phyloP scores from a whole-genome alignment of 2,329 filamentous ascomycete species.

The Alternaria alternata region DNA sequence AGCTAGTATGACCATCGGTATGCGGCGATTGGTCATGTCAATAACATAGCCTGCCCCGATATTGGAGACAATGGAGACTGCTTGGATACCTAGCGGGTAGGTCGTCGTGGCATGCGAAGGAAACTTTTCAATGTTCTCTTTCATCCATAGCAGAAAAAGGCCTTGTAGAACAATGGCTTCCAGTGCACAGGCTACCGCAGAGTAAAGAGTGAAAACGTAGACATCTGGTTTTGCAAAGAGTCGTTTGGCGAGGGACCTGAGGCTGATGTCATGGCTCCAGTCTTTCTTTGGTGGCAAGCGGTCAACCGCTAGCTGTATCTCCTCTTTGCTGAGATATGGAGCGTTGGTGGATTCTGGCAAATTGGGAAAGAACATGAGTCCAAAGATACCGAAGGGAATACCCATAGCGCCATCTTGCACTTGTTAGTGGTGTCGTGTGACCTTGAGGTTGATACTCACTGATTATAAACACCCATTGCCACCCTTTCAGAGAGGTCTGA shows the following conservation, averaged over 20 bases:
- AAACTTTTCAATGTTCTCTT: conserved; percentile 27
- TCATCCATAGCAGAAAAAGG: conserved; percentile 39
- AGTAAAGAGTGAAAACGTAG: conserved; percentile 53
- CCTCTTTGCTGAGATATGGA: conserved; percentile 34
- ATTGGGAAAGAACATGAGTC: conserved; percentile 39
- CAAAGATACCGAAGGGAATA: conserved; percentile 41
- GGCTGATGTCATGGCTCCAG: conserved; percentile 35
- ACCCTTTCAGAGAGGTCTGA: conserved; percentile 31
- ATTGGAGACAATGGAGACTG: conserved; percentile 63
- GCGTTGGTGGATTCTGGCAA: conserved; percentile 36
- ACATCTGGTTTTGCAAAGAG: conserved; percentile 38
- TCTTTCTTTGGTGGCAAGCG: conserved; percentile 36
- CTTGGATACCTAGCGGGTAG: conserved; percentile 65
- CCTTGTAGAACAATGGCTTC: conserved; percentile 46
- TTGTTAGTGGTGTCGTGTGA: conserved; percentile 5
- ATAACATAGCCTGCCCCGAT: conserved; percentile 50
- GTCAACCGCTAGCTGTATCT: conserved; percentile 35
- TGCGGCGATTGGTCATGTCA: conserved; percentile 47
- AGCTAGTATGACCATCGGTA: conserved; percentile 49
- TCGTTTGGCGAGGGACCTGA: conserved; percentile 33
- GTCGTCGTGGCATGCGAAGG: conserved; percentile 62
- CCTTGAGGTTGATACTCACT: conserved; percentile 15
- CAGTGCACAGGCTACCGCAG: conserved; percentile 46
- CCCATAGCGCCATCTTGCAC: conserved; percentile 39
- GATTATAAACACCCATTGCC: conserved; percentile 44